Base-by-base conservation (phyloP, 257 asterid species). In the Cordia subcordata region DNA sequence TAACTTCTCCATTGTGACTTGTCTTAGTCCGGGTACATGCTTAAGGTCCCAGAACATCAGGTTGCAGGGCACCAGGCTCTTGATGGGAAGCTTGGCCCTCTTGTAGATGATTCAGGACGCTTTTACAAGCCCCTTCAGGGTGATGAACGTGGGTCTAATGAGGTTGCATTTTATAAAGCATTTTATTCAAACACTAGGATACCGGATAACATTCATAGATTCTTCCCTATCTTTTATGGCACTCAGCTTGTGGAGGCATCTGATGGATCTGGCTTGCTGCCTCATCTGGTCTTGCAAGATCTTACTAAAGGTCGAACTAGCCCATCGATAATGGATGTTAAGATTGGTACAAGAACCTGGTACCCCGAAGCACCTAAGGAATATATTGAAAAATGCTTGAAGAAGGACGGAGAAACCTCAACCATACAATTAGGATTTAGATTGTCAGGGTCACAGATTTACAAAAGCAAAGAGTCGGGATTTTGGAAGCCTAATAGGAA, bases 51-150 rank as follows among this genome's bases (percentile, higher is more conserved):
- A 10, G 74, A 73, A 22, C 76, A 93, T 72, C 99, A 93, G 70
- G 99, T 93, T 60, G 96, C 99, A n/a, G 99, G 99, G 0, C 99
- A 93, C 73, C 54, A 59, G 78, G 96, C 94, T 39, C 71, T 37
- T 11, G 62, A 27, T 3, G 97, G 97, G 57, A 75, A 62, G 47
- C 88, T 89, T 11, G 99, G 99, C 11, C 97, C 99, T 11, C 94
- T 89, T 11, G 55, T 85, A 11, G 99, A 89, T 61, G 95, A 85
- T 60, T 89, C 94, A 0, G 99, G 99, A 8, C 79, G 75, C 61
- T 93, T 93, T 68, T 93, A 89, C 88, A 93, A 93, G 82, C 99
- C 99, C 64, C 83, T 86, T 9, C 99, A 93, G 71, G 81, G 92
- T 1, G 90, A 72, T 27, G 86, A 82, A 9, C 97, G 99, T 54